A percentile compares a stretch with the other conserved stretches of the same genome.
These are phyloP conservation scores for Aschersonia sp. DNA, from an alignment of 2,329 filamentous ascomycete genomes.

Conservation along the genomic window DNA sequence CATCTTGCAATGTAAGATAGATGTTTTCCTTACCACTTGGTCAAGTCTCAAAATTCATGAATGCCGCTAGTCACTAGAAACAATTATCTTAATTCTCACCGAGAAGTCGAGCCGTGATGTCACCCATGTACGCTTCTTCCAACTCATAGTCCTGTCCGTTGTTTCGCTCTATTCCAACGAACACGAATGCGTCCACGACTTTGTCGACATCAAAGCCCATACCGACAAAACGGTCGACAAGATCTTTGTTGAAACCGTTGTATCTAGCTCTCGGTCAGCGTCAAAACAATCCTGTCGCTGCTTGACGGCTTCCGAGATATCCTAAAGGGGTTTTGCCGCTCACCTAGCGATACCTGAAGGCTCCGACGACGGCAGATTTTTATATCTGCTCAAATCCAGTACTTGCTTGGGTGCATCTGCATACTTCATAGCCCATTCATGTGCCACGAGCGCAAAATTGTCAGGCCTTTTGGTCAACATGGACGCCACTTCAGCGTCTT, in stretches of 20 bases:
- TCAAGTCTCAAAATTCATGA: conserved; percentile 71
- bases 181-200: conserved; percentile 76
- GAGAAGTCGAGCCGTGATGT: conserved; percentile 73
- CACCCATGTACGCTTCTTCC: conserved; percentile 82
- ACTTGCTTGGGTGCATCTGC: conserved; percentile 54
- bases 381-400: conserved; percentile 21
- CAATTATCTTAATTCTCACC: conserved; percentile 37
- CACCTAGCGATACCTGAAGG: conserved; percentile 14
- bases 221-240: conserved; percentile 69
- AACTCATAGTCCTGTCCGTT: conserved; percentile 69
- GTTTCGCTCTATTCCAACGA: conserved; percentile 66
- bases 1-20: neutral
- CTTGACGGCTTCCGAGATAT: neutral
- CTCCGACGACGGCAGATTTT: conserved; percentile 14
- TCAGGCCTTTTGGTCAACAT: conserved; percentile 74
- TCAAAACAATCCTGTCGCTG: neutral
- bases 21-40: conserved; percentile 48
- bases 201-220: conserved; percentile 87
- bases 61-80: conserved; percentile 19
- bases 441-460: conserved; percentile 66
- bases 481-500: conserved; percentile 86
- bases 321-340: neutral
- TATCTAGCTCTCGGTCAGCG: conserved; percentile 38
- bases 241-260: conserved; percentile 70
- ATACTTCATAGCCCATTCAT: conserved; percentile 79